phyloP scores from a whole-genome alignment of 139 green algal species.

The Astrephomene gubernaculifera region DNA sequence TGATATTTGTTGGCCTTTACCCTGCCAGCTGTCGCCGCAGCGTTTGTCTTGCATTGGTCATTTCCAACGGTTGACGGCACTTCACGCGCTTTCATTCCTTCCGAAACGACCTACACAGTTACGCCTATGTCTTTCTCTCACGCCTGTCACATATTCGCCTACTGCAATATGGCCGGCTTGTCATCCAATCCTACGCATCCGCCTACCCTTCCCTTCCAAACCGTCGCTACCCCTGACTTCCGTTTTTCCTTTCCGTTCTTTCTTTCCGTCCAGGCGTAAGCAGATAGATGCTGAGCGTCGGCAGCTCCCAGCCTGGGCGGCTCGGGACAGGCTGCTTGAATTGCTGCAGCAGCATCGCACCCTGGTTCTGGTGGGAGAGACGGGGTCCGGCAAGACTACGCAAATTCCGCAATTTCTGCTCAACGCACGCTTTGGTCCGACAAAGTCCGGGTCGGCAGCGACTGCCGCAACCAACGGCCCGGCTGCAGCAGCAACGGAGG shows the following conservation, averaged over 20 bases:
- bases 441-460: not conserved
- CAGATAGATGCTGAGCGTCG: constrained; percentile 58
- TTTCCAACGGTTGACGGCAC: too few species aligned
- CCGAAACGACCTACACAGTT: too few species aligned
- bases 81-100: too few species aligned
- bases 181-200: too few species aligned
- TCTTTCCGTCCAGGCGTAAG: constrained; percentile 18
- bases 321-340: constrained; percentile 66
- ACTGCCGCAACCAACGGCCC: not conserved
- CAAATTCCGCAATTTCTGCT: constrained; percentile 80
- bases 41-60: too few species aligned
- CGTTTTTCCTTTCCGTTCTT: not conserved
- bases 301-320: constrained; percentile 76
- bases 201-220: too few species aligned
- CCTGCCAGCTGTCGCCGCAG: too few species aligned
- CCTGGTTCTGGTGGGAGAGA: constrained; percentile 88
- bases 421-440: constrained; percentile 58
- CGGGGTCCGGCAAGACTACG: constrained; percentile 93
- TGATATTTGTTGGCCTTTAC: too few species aligned
- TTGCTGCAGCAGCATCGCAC: constrained; percentile 60
- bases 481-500: not conserved
- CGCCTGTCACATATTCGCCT: too few species aligned
- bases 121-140: too few species aligned
- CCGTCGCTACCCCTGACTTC: too few species aligned
- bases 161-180: too few species aligned